A percentile compares a stretch with the other conserved stretches of the same genome.
phyloP scores from a whole-genome alignment of 768 basidiomycete species.

The Cytidiella melzeri region DNA sequence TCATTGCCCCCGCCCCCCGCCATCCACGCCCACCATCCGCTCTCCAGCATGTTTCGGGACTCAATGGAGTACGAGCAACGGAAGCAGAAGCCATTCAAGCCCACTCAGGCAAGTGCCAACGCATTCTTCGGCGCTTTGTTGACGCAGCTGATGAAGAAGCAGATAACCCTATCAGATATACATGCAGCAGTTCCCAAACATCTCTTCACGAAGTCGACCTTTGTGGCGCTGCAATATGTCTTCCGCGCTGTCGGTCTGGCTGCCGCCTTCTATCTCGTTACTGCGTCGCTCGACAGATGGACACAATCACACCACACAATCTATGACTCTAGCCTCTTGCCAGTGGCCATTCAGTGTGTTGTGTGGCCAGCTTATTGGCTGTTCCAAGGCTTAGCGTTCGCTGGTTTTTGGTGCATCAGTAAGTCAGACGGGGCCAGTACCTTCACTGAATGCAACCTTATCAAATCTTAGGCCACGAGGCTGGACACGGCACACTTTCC shows the following conservation, averaged over 20 bases:
- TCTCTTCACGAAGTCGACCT: conserved; percentile 36
- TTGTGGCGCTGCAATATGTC: conserved; percentile 35
- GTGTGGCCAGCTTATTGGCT: conserved; percentile 46
- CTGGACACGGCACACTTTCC: conserved; percentile 25
- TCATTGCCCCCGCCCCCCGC: background rate
- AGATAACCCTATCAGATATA: conserved; percentile 11
- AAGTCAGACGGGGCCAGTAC: background rate
- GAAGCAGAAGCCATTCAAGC: conserved; percentile 8
- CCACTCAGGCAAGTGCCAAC: conserved; percentile 5
- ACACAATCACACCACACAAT: conserved; percentile 33
- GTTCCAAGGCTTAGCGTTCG: conserved; percentile 44
- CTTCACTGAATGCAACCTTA: background rate
- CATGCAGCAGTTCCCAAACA: conserved; percentile 42
- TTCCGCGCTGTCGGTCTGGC: conserved; percentile 39
- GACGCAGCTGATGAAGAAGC: background rate
- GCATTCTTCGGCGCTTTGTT: background rate
- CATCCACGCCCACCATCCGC: background rate
- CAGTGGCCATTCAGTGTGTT: conserved; percentile 16
- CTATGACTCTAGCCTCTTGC: conserved; percentile 25
- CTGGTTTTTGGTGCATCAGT: conserved; percentile 50
- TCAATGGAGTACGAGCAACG: conserved; percentile 13
- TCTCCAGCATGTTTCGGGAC: conserved; percentile 5
- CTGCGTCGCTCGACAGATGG: conserved; percentile 36
- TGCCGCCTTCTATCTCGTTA: conserved; percentile 37
- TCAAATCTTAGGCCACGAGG: conserved; percentile 14